Evolutionary conservation across 441 rosid species (phyloP), one percentile per base, ranked within the genome.

Genomic region (Mallotus repandus): DNA sequence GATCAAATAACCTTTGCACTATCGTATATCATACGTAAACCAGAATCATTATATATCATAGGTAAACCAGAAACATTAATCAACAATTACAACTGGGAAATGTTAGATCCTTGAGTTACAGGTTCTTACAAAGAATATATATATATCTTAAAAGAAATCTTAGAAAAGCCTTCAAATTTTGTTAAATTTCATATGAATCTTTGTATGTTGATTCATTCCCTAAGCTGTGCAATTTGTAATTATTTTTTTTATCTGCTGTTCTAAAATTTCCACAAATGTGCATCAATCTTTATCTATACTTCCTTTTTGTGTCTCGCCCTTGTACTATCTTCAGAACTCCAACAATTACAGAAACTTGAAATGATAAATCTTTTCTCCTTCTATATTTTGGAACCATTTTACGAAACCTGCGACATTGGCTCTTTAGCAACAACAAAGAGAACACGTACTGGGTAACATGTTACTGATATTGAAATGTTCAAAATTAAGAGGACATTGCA

Each of bases 331-430:
- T 49, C 57, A 56, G 1, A 16, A 41, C 63, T 57, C 64, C 56
- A 57, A 19, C n/a, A 71, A 71, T 0, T 58, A 67, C 6, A 9
- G 7, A 45, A 45, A 62, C 45, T 45, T 18, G 67, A 9, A 71
- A 32, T 8, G 50, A 21, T 18, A 38, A 13, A 13, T 15, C 21
- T 19, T 21, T 59, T 38, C 32, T n/a, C 58, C 75, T 18, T 41
- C 68, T 56, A 21, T 50, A 48, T 25, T 74, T 56, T 50, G 73
- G 3, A 64, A 38, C 35, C 67, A 11, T 50, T 78, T 64, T 58
- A 72, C 13, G 65, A 50, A 69, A 74, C 83, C 89, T 82, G 87
- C 81, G 74, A 55, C 9, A 29, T 13, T 62, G 55, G 52, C 53
- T 50, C 53, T 55, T 80, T 25, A 68, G 74, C 65, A 29, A 29